Evolutionary conservation across 108 stramenopile species (phyloP).

Genomic region (Parietichytrium sp.): DNA sequence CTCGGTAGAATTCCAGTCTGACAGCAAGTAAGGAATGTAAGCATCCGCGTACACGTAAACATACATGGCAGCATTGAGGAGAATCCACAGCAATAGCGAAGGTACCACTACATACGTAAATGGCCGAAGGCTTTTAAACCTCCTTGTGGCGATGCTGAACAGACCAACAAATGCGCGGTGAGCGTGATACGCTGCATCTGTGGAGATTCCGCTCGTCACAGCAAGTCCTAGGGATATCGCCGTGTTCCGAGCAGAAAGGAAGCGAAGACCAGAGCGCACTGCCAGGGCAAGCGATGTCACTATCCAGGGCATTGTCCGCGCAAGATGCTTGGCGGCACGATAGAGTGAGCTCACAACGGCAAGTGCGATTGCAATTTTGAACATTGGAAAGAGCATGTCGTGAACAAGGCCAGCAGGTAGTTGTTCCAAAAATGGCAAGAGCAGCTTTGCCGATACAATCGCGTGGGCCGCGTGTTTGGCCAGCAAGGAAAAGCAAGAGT

Average conservation of each 20-base stretch:
- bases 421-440: too few species aligned
- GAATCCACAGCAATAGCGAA: conserved; percentile 18
- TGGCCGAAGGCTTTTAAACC: background rate
- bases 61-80: background rate
- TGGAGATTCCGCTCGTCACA: background rate
- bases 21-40: background rate
- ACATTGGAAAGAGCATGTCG: background rate
- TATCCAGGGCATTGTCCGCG: background rate
- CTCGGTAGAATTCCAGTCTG: conserved; percentile 10
- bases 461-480: too few species aligned
- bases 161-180: conserved; percentile 35
- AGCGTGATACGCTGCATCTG: background rate
- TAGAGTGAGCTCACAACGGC: background rate
- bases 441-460: too few species aligned
- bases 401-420: background rate
- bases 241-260: conserved; percentile 2
- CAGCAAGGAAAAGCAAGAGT: too few species aligned
- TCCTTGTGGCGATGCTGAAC: background rate
- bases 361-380: background rate
- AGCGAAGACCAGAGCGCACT: background rate
- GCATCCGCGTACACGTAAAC: background rate
- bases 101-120: background rate
- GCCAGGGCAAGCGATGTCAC: background rate
- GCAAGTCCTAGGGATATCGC: background rate
- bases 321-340: background rate